These are phyloP conservation scores for Fusarium hainanense DNA, from an alignment of 2,329 filamentous ascomycete genomes.

Conservation along the genomic window DNA sequence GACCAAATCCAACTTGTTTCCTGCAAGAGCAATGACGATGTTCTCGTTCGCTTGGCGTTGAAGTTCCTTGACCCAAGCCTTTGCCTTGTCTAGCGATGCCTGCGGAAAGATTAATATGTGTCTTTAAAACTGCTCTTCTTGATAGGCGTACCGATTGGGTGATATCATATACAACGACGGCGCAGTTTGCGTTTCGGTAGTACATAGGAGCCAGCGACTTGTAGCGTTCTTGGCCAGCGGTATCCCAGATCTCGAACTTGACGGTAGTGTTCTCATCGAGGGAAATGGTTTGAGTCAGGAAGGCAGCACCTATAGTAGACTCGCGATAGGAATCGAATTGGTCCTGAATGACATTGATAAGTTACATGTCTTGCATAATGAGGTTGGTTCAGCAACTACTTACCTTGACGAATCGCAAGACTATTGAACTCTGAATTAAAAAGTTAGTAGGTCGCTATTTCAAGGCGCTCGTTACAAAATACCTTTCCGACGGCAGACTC, in stretches of 20 bases:
- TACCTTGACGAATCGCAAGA: constrained; percentile 98
- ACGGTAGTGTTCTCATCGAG: constrained; percentile 98
- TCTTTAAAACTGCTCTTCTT: not conserved
- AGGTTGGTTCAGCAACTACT: constrained; percentile 4
- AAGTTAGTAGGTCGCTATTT: constrained; percentile 34
- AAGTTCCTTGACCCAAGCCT: constrained; percentile 98
- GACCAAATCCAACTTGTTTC: constrained; percentile 97
- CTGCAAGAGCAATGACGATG: constrained; percentile 97
- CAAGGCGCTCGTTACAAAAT: constrained; percentile 41
- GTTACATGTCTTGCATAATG: constrained; percentile 3
- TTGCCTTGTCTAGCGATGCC: constrained; percentile 98
- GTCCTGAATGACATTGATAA: constrained; percentile 68
- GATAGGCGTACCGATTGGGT: constrained; percentile 86
- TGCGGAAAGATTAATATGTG: constrained; percentile 53
- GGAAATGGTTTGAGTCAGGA: constrained; percentile 98
- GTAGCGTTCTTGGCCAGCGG: constrained; percentile 97
- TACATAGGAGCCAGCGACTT: constrained; percentile 99
- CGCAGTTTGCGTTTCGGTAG: constrained; percentile 99
- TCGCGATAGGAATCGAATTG: constrained; percentile 98
- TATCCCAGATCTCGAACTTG: constrained; percentile 99
- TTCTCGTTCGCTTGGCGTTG: constrained; percentile 99
- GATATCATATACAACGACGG: constrained; percentile 98
- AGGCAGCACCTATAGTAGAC: constrained; percentile 97
- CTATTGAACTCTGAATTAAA: constrained; percentile 83
- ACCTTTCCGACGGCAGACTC: constrained; percentile 99